A percentile compares a stretch with the other conserved stretches of the same genome.
Evolutionary conservation across 768 basidiomycete genomes (phyloP).

Genomic region (Lactifluus rugatus): DNA sequence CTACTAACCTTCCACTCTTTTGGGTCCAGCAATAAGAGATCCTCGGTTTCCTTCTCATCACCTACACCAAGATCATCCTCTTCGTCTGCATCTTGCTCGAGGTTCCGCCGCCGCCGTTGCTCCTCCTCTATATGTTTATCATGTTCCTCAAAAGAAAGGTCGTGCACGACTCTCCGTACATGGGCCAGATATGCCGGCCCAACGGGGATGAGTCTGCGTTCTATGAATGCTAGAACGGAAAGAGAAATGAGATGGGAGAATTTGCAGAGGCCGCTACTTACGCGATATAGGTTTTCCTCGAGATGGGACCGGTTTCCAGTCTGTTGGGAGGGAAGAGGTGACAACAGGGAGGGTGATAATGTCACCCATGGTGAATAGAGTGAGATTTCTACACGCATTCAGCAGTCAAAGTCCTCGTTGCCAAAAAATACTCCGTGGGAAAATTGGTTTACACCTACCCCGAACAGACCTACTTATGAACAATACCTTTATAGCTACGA

Average conservation of each 20-base stretch:
- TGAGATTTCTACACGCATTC: background rate
- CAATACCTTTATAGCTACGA: no score
- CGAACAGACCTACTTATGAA: no score
- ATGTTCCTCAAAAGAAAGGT: constrained; percentile 74
- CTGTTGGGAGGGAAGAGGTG: constrained; percentile 35
- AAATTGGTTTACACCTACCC: no score
- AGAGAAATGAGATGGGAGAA: background rate
- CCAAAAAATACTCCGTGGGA: constrained; percentile 18
- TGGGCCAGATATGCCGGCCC: constrained; percentile 84
- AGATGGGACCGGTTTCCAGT: constrained; percentile 34
- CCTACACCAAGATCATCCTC: constrained; percentile 91
- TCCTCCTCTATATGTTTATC: constrained; percentile 57
- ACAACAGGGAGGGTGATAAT: constrained; percentile 31
- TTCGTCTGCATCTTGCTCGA: constrained; percentile 38
- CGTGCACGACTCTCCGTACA: constrained; percentile 61
- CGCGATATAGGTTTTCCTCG: constrained; percentile 29
- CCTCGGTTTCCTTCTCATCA: constrained; percentile 72
- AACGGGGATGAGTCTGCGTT: constrained; percentile 61
- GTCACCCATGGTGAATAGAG: constrained; percentile 16
- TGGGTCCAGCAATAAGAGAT: constrained; percentile 70
- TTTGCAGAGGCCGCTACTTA: constrained; percentile 19
- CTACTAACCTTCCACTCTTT: constrained; percentile 90
- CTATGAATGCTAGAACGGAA: constrained; percentile 29
- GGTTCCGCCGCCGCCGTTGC: constrained; percentile 39
- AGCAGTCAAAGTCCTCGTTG: background rate